These are phyloP conservation scores for Saturnispora ahearnii DNA, from an alignment of 805 yeast genomes.

Conservation along the genomic window DNA sequence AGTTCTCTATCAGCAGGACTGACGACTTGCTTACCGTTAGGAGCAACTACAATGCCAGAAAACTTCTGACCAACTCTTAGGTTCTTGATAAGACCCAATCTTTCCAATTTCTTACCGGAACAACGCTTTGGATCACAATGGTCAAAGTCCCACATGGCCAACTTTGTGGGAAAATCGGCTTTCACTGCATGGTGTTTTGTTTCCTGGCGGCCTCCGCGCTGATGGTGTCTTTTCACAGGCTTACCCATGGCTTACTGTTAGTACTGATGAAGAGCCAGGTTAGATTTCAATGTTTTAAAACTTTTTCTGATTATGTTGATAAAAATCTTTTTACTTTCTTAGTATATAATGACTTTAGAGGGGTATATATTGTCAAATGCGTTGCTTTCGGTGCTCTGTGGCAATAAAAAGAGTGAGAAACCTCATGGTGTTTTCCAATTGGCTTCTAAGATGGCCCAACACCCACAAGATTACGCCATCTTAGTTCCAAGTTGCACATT, in stretches of 20 bases:
- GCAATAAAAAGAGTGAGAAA: not conserved
- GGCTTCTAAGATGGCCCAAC: constrained; percentile 32
- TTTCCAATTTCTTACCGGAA: constrained; percentile 86
- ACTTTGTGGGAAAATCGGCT: constrained; percentile 60
- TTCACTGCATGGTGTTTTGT: constrained; percentile 17
- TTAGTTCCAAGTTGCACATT: constrained; percentile 54
- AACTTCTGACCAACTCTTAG: constrained; percentile 90
- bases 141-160: constrained; percentile 99
- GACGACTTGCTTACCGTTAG: constrained; percentile 83
- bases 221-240: constrained; percentile 49
- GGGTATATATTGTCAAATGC: not conserved
- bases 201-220: constrained; percentile 34
- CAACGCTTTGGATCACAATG: constrained; percentile 98
- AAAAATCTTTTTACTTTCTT: constrained; percentile 31
- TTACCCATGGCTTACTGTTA: constrained; percentile 26
- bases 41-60: constrained; percentile 83
- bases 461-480: constrained; percentile 45
- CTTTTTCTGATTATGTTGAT: constrained; percentile 31
- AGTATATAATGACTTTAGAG: constrained; percentile 21
- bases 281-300: not conserved
- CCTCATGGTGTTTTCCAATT: constrained; percentile 14
- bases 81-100: constrained; percentile 73
- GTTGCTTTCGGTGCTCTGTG: not conserved
- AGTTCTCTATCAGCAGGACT: constrained; percentile 78
- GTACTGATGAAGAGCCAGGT: not conserved